Evolutionary conservation across 129 eudicot species (phyloP).

Genomic region (Artemisia argyi): DNA sequence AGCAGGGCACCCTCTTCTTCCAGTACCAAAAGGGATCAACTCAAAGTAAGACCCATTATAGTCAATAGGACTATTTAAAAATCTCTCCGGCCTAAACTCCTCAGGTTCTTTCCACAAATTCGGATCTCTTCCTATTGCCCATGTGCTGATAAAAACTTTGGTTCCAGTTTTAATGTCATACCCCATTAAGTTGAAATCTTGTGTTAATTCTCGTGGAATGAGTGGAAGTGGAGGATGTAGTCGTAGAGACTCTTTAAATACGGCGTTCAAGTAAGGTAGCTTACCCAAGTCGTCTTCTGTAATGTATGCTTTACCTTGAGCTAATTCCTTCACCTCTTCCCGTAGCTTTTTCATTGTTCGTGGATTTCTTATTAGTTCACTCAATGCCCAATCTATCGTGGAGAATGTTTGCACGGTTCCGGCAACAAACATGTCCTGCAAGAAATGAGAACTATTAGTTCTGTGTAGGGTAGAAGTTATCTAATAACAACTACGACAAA

Average conservation of each 20-base stretch:
- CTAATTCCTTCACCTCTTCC: conserved; percentile 2
- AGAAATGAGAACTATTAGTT: background rate
- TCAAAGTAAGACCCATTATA: conserved; percentile 5
- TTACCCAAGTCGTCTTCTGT: background rate
- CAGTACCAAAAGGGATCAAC: conserved; percentile 4
- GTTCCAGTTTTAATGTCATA: background rate
- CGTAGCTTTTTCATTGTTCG: conserved; percentile 2
- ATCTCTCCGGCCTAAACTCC: background rate
- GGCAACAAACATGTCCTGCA: conserved; percentile 4
- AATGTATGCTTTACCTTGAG: background rate
- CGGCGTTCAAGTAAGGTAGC: background rate
- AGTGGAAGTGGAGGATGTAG: conserved; percentile 10
- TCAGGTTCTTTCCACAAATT: conserved; percentile 1
- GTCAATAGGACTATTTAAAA: conserved; percentile 5
- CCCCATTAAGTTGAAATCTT: conserved; percentile 6
- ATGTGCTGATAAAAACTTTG: conserved; percentile 11
- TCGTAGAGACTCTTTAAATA: background rate
- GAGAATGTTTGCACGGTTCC: conserved; percentile 6
- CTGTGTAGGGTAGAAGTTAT: background rate
- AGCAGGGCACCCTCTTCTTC: conserved; percentile 11
- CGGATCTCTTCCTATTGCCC: conserved; percentile 13
- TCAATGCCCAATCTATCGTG: background rate
- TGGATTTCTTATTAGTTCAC: conserved; percentile 1
- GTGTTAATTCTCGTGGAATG: conserved; percentile 2
- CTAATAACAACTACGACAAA: background rate